Conservation (phyloP, 192 early-diverging fungal genomes). For the Jimgerdemannia flammicorona region DNA sequence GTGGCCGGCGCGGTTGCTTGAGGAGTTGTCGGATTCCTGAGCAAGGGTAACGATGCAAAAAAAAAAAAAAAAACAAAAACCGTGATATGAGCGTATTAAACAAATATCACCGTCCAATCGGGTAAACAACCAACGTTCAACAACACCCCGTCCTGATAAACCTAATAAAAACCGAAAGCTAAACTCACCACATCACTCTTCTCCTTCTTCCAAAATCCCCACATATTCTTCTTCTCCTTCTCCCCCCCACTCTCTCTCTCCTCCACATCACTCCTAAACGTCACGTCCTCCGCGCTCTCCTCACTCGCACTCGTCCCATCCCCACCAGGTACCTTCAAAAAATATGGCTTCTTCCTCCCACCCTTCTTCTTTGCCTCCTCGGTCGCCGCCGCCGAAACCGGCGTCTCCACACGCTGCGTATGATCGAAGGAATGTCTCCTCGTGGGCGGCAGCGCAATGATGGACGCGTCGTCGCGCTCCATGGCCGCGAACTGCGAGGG, state of each 20-base stretch:
- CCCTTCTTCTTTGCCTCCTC: neutral
- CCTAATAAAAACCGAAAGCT: neutral
- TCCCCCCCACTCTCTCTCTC: neutral
- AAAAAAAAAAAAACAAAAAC: neutral
- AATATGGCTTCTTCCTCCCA: neutral
- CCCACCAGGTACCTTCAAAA: neutral
- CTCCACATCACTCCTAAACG: neutral
- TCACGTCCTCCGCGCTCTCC: neutral
- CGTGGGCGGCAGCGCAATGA: neutral
- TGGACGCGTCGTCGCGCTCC: neutral
- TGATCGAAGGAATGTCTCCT: neutral
- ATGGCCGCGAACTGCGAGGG: too few species aligned
- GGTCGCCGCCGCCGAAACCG: neutral
- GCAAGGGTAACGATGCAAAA: neutral
- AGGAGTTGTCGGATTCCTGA: neutral
- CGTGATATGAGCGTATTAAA: neutral
- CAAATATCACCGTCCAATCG: neutral
- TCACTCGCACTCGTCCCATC: neutral
- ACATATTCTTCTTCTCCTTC: neutral
- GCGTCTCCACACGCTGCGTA: neutral
- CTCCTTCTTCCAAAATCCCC: neutral
- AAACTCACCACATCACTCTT: neutral
- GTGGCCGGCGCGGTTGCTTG: neutral
- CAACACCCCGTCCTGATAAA: neutral
- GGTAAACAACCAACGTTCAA: too few species aligned